phyloP scores from a whole-genome alignment of 345 rosid species.

The Salix arbutifolia region DNA sequence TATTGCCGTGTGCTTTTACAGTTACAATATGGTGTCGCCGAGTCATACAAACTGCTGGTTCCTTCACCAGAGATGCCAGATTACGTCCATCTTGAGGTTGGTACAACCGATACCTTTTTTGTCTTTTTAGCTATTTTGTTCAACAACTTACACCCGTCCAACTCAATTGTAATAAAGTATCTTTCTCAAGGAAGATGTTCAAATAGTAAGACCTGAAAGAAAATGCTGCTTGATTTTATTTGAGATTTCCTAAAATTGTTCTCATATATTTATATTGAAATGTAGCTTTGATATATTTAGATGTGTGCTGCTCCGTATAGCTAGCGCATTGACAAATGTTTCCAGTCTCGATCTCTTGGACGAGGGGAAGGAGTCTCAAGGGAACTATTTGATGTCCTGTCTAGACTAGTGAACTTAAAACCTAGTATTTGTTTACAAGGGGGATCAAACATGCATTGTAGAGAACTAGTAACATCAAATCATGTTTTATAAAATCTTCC shows the following conservation, averaged over 20 bases:
- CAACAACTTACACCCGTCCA: background rate
- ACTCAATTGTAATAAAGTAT: background rate
- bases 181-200: background rate
- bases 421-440: no score
- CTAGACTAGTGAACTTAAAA: background rate
- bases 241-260: background rate
- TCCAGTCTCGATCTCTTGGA: background rate
- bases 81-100: conserved; percentile 56
- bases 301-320: background rate
- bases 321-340: background rate
- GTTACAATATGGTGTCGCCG: conserved; percentile 60
- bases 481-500: no score
- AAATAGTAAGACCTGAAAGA: background rate
- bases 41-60: conserved; percentile 56
- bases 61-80: conserved; percentile 40
- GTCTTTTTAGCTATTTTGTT: background rate
- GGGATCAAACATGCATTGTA: no score
- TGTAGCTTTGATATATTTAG: no score
- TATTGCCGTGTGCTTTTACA: conserved; percentile 22
- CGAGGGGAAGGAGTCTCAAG: background rate
- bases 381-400: background rate
- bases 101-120: background rate
- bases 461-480: no score
- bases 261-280: no score
- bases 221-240: background rate